Base-by-base conservation (phyloP, 1,284 basidiomycete genomes). In the Agroathelia rolfsii region DNA sequence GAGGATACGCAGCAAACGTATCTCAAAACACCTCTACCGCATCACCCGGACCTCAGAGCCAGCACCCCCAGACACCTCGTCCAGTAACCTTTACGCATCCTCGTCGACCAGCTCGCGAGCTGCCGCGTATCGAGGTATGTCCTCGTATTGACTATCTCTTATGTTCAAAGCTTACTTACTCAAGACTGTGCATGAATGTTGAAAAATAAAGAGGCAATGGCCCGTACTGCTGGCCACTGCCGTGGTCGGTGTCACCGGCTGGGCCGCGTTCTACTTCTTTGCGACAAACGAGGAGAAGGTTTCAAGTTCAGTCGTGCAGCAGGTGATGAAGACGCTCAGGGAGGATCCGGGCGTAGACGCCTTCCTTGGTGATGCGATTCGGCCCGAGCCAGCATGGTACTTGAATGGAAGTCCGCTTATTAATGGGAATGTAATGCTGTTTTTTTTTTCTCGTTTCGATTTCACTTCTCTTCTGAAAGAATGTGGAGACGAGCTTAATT, bases 281-380 rank as follows among this genome's bases (percentile, higher is more conserved):
- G 73, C 72, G 6, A 76, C 75, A 37, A 86, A 85, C 56, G 72
- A 81, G 48, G 83, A 86, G 49, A 76, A 74, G 44, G 62, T 84
- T 15, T 72, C 79, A n/a, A 78, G 72, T 43, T 85, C 82, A 4
- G 72, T 84, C 27, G 72, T 79, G 37, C 69, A 72, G 32, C 75
- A 73, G 41, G 61, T 85, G 34, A 53, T 80, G 51, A 63, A 66
- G 30, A 70, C 70, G 7, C 52, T 82, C 18, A 65, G 69, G 36
- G 64, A 66, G 11, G 66, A 69, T 39, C 44, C 58, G 7, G 61
- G 64, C 35, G 44, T 82, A 37, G 56, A 55, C 28, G 67, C 65
- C 18, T 55, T 61, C 2, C 54, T 86, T 36, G 82, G 82, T 3
- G 72, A 81, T 29, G 76, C 72, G 6, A 72, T 85, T 39, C 62